phyloP scores from a whole-genome alignment of 1,284 basidiomycete species.

The Ustilago vetiveriae region DNA sequence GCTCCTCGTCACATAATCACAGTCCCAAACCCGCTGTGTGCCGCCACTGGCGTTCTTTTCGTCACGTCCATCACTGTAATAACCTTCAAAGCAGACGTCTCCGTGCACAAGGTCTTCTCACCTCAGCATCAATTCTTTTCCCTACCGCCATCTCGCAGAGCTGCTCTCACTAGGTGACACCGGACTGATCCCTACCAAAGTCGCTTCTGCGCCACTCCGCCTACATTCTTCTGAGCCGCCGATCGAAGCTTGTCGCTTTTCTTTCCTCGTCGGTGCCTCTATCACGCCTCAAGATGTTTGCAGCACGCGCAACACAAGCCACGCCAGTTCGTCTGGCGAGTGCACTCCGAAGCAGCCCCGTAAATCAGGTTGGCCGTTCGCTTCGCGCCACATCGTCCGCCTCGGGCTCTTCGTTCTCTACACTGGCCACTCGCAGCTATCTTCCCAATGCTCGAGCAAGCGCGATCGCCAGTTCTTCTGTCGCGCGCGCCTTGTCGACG shows the following conservation, averaged over 20 bases:
- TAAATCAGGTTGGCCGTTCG: conserved; percentile 18
- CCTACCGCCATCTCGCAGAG: not conserved
- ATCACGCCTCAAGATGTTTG: conserved; percentile 24
- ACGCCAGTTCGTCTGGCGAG: conserved; percentile 37
- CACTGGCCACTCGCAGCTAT: conserved; percentile 13
- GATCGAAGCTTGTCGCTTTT: too few relatives aligned
- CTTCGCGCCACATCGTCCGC: conserved; percentile 21
- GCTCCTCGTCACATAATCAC: too few relatives aligned
- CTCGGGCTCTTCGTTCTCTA: conserved; percentile 23
- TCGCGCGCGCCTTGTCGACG: conserved; percentile 34
- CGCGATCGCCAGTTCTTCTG: conserved; percentile 13
- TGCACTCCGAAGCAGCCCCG: conserved; percentile 18
- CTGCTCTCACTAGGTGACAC: not conserved
- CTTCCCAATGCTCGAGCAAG: conserved; percentile 13
- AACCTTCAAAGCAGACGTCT: too few relatives aligned
- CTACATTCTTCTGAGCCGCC: too few relatives aligned
- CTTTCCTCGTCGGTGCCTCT: too few relatives aligned
- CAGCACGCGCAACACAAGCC: conserved; percentile 31
- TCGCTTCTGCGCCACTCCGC: too few relatives aligned
- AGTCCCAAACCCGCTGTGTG: too few relatives aligned
- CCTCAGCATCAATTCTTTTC: too few relatives aligned
- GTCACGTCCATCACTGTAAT: too few relatives aligned
- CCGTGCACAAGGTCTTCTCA: too few relatives aligned
- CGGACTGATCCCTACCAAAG: too few relatives aligned
- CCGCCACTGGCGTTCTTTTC: too few relatives aligned